Conservation (phyloP, 164 flowering plant genomes). For the Magnolia kwangsiensis region DNA sequence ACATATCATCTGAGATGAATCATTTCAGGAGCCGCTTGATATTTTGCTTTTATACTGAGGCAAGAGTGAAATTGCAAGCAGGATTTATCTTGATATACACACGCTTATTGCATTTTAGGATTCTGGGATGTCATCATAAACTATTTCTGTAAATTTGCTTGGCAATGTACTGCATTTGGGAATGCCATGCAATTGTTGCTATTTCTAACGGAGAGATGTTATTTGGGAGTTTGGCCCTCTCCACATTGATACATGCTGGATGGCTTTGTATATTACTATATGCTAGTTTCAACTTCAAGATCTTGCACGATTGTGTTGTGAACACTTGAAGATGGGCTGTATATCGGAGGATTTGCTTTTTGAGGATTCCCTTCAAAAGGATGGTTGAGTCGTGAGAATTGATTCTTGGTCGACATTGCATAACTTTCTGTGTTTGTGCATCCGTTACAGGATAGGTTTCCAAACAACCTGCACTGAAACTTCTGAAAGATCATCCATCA, state of each 20-base stretch:
- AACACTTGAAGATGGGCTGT: constrained; percentile 28
- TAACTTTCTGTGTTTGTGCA: constrained; percentile 84
- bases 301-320: constrained; percentile 16
- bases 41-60: too few species aligned
- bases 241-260: neutral
- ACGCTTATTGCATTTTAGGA: too few species aligned
- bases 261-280: constrained; percentile 2
- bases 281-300: constrained; percentile 19
- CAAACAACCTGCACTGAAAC: constrained; percentile 50
- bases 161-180: neutral
- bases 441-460: constrained; percentile 86
- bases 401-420: constrained; percentile 40
- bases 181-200: neutral
- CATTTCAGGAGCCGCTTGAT: too few species aligned
- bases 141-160: neutral
- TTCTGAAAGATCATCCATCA: constrained; percentile 43
- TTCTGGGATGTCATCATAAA: neutral
- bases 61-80: too few species aligned
- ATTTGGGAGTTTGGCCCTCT: neutral
- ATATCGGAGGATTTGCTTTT: constrained; percentile 39
- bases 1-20: too few species aligned
- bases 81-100: too few species aligned
- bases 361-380: constrained; percentile 44
- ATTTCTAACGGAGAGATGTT: neutral
- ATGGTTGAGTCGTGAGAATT: constrained; percentile 52